Percentiles rank a stretch among this genome's conserved stretches.
phyloP scores from a whole-genome alignment of 176 grass and related monocot species.

The Hsuehochloa calcarea region DNA sequence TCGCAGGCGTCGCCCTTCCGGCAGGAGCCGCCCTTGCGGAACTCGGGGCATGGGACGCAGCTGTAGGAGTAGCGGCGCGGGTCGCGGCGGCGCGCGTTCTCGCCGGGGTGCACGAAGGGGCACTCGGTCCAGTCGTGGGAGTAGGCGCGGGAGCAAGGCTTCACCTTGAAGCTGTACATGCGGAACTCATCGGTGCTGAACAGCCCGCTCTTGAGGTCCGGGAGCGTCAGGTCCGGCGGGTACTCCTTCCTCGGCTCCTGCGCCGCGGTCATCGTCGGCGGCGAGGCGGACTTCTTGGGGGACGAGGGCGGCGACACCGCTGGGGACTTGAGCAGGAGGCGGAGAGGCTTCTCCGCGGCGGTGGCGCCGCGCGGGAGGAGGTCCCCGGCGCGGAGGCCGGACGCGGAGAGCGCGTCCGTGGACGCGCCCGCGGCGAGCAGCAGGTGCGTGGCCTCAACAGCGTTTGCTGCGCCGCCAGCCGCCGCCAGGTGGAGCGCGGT shows the following conservation, averaged over 20 bases:
- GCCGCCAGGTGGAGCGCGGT: conserved; percentile 73
- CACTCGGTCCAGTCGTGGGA: conserved; percentile 99
- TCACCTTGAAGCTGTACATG: conserved; percentile 97
- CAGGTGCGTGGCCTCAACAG: conserved; percentile 41
- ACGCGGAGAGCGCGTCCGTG: conserved; percentile 39
- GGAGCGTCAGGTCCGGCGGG: conserved; percentile 80
- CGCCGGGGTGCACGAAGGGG: conserved; percentile 94
- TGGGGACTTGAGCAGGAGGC: conserved; percentile 39
- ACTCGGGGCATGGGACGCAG: conserved; percentile 94
- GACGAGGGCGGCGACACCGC: conserved; percentile 30
- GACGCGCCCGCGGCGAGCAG: conserved; percentile 66
- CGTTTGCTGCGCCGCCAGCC: conserved; percentile 36
- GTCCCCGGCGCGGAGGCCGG: conserved; percentile 52
- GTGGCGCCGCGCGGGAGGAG: conserved; percentile 49
- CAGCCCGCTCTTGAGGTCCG: conserved; percentile 88
- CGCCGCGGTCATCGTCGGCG: not conserved
- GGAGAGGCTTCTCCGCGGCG: conserved; percentile 32
- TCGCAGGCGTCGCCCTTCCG: conserved; percentile 77
- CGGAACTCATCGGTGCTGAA: conserved; percentile 94
- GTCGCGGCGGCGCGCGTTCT: conserved; percentile 94
- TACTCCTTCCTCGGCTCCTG: conserved; percentile 75
- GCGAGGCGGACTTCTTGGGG: conserved; percentile 46
- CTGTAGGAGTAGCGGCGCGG: conserved; percentile 90
- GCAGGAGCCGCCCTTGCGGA: conserved; percentile 79
- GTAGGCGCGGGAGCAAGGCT: conserved; percentile 96